These are phyloP conservation scores for Macroventuria anomochaeta DNA, from an alignment of 2,329 filamentous ascomycete species.

Conservation along the genomic window DNA sequence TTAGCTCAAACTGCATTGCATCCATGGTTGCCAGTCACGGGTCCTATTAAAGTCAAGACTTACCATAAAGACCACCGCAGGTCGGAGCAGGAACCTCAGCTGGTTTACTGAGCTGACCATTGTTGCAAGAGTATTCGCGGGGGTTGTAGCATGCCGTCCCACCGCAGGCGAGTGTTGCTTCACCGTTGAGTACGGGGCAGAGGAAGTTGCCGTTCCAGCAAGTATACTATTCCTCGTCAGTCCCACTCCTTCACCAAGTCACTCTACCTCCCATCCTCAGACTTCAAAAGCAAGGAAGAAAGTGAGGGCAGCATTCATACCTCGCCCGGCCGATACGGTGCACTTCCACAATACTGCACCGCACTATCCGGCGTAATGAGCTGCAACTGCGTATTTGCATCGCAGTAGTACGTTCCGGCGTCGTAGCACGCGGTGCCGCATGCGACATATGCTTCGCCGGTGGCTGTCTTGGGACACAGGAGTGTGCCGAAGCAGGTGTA, in stretches of 20 bases:
- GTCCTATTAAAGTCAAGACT: neutral
- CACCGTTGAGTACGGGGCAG: constrained; percentile 45
- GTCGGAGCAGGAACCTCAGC: neutral
- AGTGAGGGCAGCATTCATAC: neutral
- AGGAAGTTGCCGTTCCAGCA: constrained; percentile 49
- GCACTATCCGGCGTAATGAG: constrained; percentile 5
- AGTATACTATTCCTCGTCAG: constrained; percentile 37
- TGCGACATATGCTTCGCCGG: constrained; percentile 9
- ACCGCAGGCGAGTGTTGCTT: constrained; percentile 42
- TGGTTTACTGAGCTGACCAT: constrained; percentile 5
- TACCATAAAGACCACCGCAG: constrained; percentile 2
- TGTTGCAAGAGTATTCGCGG: constrained; percentile 30
- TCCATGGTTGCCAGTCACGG: too few species aligned
- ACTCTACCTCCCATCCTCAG: too few species aligned
- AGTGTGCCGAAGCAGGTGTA: constrained; percentile 14
- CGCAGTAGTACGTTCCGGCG: constrained; percentile 16
- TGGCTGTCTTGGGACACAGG: constrained; percentile 10
- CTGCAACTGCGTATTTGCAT: constrained; percentile 9
- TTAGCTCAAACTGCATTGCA: too few species aligned
- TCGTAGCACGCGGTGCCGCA: constrained; percentile 17
- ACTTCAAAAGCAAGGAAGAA: too few species aligned
- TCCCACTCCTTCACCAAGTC: neutral
- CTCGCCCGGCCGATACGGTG: constrained; percentile 11
- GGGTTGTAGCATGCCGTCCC: constrained; percentile 48
- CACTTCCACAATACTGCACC: constrained; percentile 7